Evolutionary conservation across 495 filamentous ascomycete genomes (phyloP), one percentile per base, ranked within the genome.

Genomic region (Cercophora sp.): DNA sequence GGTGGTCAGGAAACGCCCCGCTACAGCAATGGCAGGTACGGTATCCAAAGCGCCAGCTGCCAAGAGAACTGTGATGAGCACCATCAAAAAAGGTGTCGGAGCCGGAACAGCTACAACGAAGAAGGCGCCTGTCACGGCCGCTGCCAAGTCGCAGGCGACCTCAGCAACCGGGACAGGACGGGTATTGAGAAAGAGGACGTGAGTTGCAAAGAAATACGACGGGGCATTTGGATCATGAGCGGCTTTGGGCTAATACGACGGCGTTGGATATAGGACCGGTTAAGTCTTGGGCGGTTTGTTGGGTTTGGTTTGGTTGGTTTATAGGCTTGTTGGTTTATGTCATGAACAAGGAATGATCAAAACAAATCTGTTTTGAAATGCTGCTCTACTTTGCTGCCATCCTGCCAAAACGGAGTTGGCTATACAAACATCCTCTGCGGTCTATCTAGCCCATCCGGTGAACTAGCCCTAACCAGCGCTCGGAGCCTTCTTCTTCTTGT

Each of bases 401-500:
- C n/a, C n/a, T n/a, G n/a, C n/a, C n/a, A n/a, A n/a, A n/a, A n/a
- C n/a, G n/a, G n/a, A n/a, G n/a, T n/a, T n/a, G n/a, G n/a, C n/a
- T n/a, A n/a, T n/a, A n/a, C n/a, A n/a, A n/a, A n/a, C n/a, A n/a
- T n/a, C n/a, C n/a, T n/a, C n/a, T n/a, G n/a, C n/a, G n/a, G n/a
- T n/a, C n/a, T n/a, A n/a, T n/a, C n/a, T n/a, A n/a, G n/a, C n/a
- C n/a, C n/a, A n/a, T n/a, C n/a, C n/a, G n/a, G n/a, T n/a, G n/a
- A n/a, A n/a, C n/a, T n/a, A n/a, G n/a, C n/a, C n/a, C n/a, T n/a
- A 49, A 11, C 49, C 61, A 23, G 59, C 60, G 44, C 55, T 65
- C 47, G 37, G 63, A 26, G 60, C 67, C 51, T 68, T 72, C 77
- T 90, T 90, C 79, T 92, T 92, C 80, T 91, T 93, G 65, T 94